Evolutionary conservation across 164 flowering plant genomes (phyloP), one percentile per base, ranked within the genome.

Genomic region (Dillenia suffruticosa): DNA sequence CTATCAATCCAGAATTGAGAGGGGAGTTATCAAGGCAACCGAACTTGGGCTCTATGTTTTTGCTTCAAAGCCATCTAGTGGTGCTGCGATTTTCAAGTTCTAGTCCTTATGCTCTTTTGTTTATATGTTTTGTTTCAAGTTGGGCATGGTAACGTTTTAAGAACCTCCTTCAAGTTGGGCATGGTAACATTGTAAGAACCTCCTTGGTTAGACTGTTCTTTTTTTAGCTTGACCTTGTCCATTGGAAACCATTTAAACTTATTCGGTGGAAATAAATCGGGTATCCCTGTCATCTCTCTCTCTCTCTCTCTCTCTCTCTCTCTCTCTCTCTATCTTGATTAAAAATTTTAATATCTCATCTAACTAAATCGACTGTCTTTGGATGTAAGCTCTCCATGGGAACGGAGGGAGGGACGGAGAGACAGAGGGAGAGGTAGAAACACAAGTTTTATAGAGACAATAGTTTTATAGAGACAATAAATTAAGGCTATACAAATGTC

Each of bases 11-110:
- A 89, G 98, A 70, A 84, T 91, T 9, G 84, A 84, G 6, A 80
- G 66, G 56, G 95, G 97, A 22, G 63, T 86, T 47, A 84, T 91
- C 56, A 72, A 65, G 48, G 75, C 82, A 46, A 77, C 74, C 40
- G 94, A 93, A 58, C 83, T 93, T 10, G 97, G 86, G 9, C 89
- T 85, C 16, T 88, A 87, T 49, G 68, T 90, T 15, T 93, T 93
- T 63, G 96, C 98, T 50, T 93, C 98, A 40, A 89, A 93, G 85
- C 97, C 98, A 0, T 90, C 96, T 0, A 84, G 92, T 62, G 98
- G 98, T 5, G 92, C 98, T 58, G 97, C 98, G 5, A 85, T 92
- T 13, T 74, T 90, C 65, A 81, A 92, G 70, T 78, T 84, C 32
- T 86, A 81, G 62, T 46, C 40, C 19, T 0, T 22, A 10, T 44